A percentile compares a stretch with the other conserved stretches of the same genome.
phyloP scores from a whole-genome alignment of 768 basidiomycete species.

The Hydnomerulius pinastri region DNA sequence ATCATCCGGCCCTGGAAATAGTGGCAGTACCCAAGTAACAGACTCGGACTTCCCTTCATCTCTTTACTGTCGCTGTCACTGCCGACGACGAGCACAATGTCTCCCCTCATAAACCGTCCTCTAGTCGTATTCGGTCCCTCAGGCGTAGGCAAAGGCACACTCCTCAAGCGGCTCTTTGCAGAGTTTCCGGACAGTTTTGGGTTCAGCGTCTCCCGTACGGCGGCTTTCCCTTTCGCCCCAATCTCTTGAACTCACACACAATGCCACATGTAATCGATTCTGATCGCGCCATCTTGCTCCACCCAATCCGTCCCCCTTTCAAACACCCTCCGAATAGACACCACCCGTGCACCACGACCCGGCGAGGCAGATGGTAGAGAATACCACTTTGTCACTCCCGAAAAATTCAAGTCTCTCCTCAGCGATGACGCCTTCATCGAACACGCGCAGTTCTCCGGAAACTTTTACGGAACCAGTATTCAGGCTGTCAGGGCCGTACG shows the following conservation, averaged over 20 bases:
- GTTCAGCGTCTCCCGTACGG: slow-evolving; percentile 90
- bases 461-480: slow-evolving; percentile 91
- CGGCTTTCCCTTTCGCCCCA: slow-evolving; percentile 10
- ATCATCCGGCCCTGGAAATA: no score
- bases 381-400: slow-evolving; percentile 80
- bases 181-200: slow-evolving; percentile 86
- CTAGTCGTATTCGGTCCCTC: slow-evolving; percentile 90
- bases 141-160: slow-evolving; percentile 92
- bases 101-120: slow-evolving; percentile 38
- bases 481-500: slow-evolving; percentile 72
- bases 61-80: background rate
- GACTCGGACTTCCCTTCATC: no score
- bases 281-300: background rate
- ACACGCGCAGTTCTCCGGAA: slow-evolving; percentile 90
- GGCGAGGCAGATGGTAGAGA: slow-evolving; percentile 82
- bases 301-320: background rate
- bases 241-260: slow-evolving; percentile 6
- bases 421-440: slow-evolving; percentile 83
- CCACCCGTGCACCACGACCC: slow-evolving; percentile 80
- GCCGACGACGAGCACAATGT: slow-evolving; percentile 3
- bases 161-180: slow-evolving; percentile 76
- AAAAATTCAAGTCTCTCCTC: slow-evolving; percentile 74
- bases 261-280: background rate
- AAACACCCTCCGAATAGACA: slow-evolving; percentile 57
- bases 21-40: no score